Base-by-base conservation (phyloP, 352 stramenopile genomes). In the Pythium vanterpoolii region DNA sequence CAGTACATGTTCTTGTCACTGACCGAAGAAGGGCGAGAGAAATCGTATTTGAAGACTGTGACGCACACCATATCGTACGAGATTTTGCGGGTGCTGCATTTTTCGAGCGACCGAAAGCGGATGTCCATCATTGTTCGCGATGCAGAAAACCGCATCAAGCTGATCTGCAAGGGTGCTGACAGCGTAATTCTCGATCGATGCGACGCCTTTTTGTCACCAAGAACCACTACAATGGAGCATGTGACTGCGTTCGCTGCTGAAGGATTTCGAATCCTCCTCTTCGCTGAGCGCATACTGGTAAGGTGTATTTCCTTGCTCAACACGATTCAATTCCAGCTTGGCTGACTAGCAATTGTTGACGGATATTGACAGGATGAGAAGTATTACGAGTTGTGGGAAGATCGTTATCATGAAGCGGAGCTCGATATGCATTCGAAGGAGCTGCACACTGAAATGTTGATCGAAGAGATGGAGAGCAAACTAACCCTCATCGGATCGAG, bases 401-500 rank as follows among this genome's bases (percentile, higher is more conserved):
- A 64, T 24, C 69, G 79, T 5, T 96, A 83, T 39, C 65, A 79
- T 28, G 72, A 89, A 30, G 86, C 86, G 0, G 82, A 93, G 57
- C 65, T 91, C 2, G 77, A 89, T 28, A 88, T 95, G 49, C 59
- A 79, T 43, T 45, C 68, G 5, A 87, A 89, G n/a, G 82, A 90
- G 30, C 40, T 72, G 11, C 79, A 77, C 47, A 86, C 77, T 0
- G 73, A 87, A 38, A 63, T 61, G 0, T 62, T 91, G 1, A 66
- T 89, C 8, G 75, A 88, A 31, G 83, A 96, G 47, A 77, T 97
- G n/a, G 90, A 97, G 59, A 71, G 69, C 28, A 72, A 91, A 11
- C 69, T 98, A 23, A 89, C 73, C 27, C 62, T 96, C 23, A 72
- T 97, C 7, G 94, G 93, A 27, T 81, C 92, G 2, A 98, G 75